Evolutionary conservation across 306 rosid species (phyloP).

Genomic region (Dalbergia oliveri): DNA sequence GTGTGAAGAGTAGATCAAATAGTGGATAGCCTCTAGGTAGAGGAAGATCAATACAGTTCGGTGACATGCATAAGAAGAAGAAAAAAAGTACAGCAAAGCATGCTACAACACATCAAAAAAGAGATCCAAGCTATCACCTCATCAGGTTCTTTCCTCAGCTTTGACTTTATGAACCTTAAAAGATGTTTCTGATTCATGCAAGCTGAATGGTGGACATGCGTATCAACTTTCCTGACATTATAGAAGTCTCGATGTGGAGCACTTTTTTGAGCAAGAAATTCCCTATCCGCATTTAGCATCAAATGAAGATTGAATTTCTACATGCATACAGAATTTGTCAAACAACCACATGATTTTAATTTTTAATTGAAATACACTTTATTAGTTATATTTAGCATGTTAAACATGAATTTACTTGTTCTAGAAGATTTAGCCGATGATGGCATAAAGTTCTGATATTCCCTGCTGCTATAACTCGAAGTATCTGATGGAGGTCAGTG

Average conservation of each 20-base stretch:
- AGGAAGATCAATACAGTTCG: not conserved
- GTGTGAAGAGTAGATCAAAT: not conserved
- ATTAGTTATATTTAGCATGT: slow-evolving; percentile 41
- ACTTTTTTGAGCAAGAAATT: slow-evolving; percentile 95
- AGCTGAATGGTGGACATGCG: slow-evolving; percentile 99
- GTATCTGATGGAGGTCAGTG: slow-evolving; percentile 97
- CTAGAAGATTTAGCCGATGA: slow-evolving; percentile 94
- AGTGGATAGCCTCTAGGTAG: not conserved
- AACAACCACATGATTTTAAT: slow-evolving; percentile 29
- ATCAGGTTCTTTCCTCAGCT: slow-evolving; percentile 98
- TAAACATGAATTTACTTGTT: slow-evolving; percentile 67
- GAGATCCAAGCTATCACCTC: slow-evolving; percentile 70
- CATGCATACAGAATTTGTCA: slow-evolving; percentile 49
- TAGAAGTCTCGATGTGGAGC: slow-evolving; percentile 99
- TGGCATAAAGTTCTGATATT: slow-evolving; percentile 97
- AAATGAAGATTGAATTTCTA: slow-evolving; percentile 99
- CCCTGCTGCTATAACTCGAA: slow-evolving; percentile 94
- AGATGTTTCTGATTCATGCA: slow-evolving; percentile 99
- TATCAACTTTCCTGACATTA: slow-evolving; percentile 97
- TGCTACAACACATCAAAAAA: slow-evolving; percentile 24
- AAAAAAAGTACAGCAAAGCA: slow-evolving; percentile 13
- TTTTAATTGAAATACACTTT: slow-evolving; percentile 35
- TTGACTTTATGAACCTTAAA: slow-evolving; percentile 95
- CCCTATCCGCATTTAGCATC: slow-evolving; percentile 99
- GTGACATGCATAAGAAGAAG: not conserved